phyloP scores from a whole-genome alignment of 306 rosid species.

The Pyrus bretschneideri region DNA sequence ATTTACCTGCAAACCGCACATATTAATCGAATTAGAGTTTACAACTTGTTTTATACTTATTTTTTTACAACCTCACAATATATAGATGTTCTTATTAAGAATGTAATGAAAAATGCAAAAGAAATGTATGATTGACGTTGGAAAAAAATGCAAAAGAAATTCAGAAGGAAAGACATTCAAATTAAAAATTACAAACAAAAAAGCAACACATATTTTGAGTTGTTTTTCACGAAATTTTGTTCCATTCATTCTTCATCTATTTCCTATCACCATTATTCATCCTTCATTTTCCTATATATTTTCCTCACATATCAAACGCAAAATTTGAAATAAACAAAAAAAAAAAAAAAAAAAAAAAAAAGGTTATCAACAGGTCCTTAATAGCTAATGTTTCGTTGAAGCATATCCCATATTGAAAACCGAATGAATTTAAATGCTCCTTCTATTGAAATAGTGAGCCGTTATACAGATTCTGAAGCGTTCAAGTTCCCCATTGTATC shows the following conservation, averaged over 20 bases:
- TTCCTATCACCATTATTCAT: background rate
- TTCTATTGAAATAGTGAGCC: too few species aligned
- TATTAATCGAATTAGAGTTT: background rate
- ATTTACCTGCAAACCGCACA: background rate
- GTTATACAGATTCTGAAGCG: accelerated
- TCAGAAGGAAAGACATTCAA: background rate
- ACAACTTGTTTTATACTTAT: background rate
- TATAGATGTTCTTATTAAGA: too few species aligned
- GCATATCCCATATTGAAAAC: too few species aligned
- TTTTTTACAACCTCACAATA: background rate
- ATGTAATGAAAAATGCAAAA: too few species aligned
- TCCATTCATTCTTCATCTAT: background rate
- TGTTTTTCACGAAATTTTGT: background rate
- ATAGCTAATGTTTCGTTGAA: background rate
- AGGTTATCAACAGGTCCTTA: background rate
- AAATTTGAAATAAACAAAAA: too few species aligned
- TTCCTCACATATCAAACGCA: too few species aligned
- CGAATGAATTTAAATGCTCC: too few species aligned
- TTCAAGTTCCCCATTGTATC: accelerated
- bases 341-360: too few species aligned
- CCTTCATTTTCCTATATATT: background rate
- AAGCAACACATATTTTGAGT: background rate
- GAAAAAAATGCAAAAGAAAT: background rate
- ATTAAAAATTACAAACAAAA: too few species aligned
- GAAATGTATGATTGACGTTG: too few species aligned